Base-by-base conservation (phyloP, 1,139 yeast species). In the Debaryomyces nepalensis region DNA sequence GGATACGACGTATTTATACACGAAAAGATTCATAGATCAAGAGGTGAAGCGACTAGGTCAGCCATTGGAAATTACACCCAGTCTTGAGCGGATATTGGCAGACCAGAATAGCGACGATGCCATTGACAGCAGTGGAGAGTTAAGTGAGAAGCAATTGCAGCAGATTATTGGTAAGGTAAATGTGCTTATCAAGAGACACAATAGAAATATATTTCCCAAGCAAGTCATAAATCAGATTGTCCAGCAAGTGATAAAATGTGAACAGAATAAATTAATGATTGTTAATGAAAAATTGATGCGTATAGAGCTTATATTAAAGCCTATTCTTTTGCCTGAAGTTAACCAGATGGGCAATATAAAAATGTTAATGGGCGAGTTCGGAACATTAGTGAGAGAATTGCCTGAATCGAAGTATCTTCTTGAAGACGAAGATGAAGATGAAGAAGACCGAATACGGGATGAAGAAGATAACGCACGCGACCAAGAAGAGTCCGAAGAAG, bases 141-240 rank as follows among this genome's bases (percentile, higher is more conserved):
- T 63, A 23, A 45, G 54, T 11, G 49, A 57, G 11, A 44, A 50
- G 7, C 63, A 61, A 33, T 42, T 69, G 35, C 55, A 58, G 22
- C 47, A 53, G 31, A 54, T 59, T 2, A 36, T 72, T 8, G 50
- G 53, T 45, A 59, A 61, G 43, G 52, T 66, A 37, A 70, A 70
- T 43, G 43, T 56, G 10, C 52, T 53, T 30, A 48, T 71, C 8
- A 58, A 54, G 40, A 47, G 68, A 16, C 67, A 68, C 46, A 65
- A 67, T 42, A 44, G 63, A 30, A 58, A 52, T 39, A 46, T 54
- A 36, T 72, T 63, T 49, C 50, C 59, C 27, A 43, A 57, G 10
- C 72, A 68, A 44, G 59, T 64, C n/a, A 58, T 64, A 9, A 62
- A 64, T 46, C 74, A 68, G 42, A 61, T 70, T 1, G 62, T 64